Evolutionary conservation across 2,329 filamentous ascomycete genomes (phyloP), one percentile per base, ranked within the genome.

Genomic region (Stachybotrys elegans): DNA sequence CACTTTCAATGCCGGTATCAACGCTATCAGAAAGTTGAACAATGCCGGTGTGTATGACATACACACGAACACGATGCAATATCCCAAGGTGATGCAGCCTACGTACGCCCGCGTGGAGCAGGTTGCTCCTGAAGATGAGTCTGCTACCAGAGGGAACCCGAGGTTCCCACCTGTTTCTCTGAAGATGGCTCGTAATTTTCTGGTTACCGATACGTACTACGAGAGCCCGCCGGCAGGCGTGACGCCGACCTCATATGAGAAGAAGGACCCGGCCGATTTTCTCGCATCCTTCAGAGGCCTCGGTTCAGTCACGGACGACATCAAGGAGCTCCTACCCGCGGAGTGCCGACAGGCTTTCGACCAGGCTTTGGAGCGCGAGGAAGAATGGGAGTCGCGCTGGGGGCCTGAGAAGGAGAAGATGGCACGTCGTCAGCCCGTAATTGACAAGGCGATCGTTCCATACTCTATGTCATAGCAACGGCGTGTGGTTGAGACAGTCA

Each of bases 31-130:
- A 43, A 78, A 77, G 48, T 69, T 76, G 35, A 93, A 86, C 53
- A 72, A 84, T 8, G 68, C 78, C 20, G 93, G 93, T 40, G 78
- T 92, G 43, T 97, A 97, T 66, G 91, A 98, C 57, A 83, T 92
- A 21, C 91, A 97, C 68, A 97, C 93, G 43, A 98, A 98, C 63
- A 68, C 78, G 47, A 86, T 96, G 77, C 88, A 93, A 59, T 94
- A 86, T 60, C 92, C 93, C 0, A 80, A 81, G 49, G 86, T 78
- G 57, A 95, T 90, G 78, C 93, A 98, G 63, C 89, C 93, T 3
- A 93, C 89, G 3, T 87, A 89, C 54, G 89, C 83, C 9, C 83
- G 84, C 47, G 90, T 91, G 71, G 88, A 93, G 66, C 81, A 85
- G 48, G 72, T 94, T 3, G 63, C 76, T 3, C 68, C 73, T 2